Conservation (phyloP, 495 filamentous ascomycete genomes). For the Extremus antarcticus region DNA sequence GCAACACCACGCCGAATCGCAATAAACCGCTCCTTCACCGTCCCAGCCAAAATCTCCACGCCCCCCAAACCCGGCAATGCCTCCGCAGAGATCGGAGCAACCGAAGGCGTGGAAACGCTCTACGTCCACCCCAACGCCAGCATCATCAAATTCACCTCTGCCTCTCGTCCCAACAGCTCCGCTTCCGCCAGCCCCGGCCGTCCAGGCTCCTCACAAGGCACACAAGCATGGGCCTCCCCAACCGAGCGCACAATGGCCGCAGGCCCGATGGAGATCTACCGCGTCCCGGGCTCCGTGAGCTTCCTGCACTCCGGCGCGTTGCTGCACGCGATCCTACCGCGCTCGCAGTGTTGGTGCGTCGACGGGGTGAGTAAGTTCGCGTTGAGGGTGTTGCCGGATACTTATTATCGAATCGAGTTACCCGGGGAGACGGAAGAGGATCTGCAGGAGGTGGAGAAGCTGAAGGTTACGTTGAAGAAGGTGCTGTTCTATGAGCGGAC, state of each 20-base stretch:
- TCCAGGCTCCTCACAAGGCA: conserved; percentile 28
- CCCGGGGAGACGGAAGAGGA: conserved; percentile 53
- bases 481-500: conserved; percentile 79
- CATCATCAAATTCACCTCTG: conserved; percentile 36
- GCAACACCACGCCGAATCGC: conserved; percentile 24
- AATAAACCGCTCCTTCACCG: conserved; percentile 48
- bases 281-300: conserved; percentile 65
- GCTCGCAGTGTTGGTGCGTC: conserved; percentile 86
- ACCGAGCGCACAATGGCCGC: conserved; percentile 74
- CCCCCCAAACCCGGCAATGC: conserved; percentile 3
- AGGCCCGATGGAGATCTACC: conserved; percentile 68
- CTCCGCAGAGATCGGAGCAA: conserved; percentile 10
- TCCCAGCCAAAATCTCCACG: conserved; percentile 38
- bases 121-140: conserved; percentile 38
- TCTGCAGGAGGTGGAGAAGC: conserved; percentile 43
- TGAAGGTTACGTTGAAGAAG: conserved; percentile 58
- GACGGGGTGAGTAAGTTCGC: conserved; percentile 76
- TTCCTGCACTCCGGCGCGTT: conserved; percentile 76
- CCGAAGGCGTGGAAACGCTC: conserved; percentile 52
- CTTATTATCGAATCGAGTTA: conserved; percentile 83
- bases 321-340: conserved; percentile 73
- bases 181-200: conserved; percentile 17
- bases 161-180: conserved; percentile 13
- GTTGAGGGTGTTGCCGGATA: conserved; percentile 62
- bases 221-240: conserved; percentile 61